Conservation (phyloP, 495 filamentous ascomycete species). For the Cercophora sp. region DNA sequence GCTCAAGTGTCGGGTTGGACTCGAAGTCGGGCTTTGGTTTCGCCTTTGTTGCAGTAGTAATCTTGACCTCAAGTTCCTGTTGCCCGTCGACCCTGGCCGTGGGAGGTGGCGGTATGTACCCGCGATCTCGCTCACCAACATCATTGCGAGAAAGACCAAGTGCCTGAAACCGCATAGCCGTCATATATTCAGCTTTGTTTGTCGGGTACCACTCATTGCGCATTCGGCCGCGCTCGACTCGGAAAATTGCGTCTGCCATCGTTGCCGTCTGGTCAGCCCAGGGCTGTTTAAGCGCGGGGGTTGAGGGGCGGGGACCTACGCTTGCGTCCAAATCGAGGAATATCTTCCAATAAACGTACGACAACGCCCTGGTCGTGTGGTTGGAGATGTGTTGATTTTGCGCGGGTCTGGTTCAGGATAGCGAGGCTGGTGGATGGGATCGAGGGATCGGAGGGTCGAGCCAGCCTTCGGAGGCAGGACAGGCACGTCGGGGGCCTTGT, state of each 20-base stretch:
- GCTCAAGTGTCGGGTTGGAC: too few species aligned
- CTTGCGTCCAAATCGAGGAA: slow-evolving; percentile 56
- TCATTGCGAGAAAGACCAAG: slow-evolving; percentile 36
- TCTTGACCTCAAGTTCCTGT: neutral
- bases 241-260: slow-evolving; percentile 44
- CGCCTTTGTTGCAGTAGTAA: too few species aligned
- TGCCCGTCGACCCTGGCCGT: slow-evolving; percentile 4
- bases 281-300: too few species aligned
- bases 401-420: slow-evolving; percentile 23
- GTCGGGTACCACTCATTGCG: slow-evolving; percentile 45
- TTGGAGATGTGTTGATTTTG: slow-evolving; percentile 23
- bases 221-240: slow-evolving; percentile 43
- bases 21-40: too few species aligned
- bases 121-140: slow-evolving; percentile 40
- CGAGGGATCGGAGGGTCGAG: slow-evolving; percentile 14
- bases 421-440: neutral
- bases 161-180: slow-evolving; percentile 34
- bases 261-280: too few species aligned
- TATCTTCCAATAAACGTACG: slow-evolving; percentile 57
- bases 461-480: slow-evolving; percentile 26
- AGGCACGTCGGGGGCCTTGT: slow-evolving; percentile 23
- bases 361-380: slow-evolving; percentile 44
- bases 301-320: slow-evolving; percentile 37
- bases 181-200: slow-evolving; percentile 46
- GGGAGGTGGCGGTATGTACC: slow-evolving; percentile 22